phyloP scores from a whole-genome alignment of 2,329 filamentous ascomycete species.

The Cladosporium sp. region DNA sequence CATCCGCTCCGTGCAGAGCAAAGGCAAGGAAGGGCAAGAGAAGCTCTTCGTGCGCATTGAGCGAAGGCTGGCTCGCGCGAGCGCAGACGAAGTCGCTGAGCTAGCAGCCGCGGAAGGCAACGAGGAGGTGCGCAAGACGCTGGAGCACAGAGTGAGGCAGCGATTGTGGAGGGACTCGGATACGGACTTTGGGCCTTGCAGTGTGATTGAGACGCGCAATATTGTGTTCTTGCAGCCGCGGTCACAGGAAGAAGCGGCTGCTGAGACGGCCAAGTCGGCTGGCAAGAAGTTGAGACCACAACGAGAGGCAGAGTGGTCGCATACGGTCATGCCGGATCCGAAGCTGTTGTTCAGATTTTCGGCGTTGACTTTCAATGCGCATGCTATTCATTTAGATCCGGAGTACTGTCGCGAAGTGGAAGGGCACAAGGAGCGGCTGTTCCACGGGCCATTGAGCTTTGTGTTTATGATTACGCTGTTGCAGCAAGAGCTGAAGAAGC shows the following conservation, averaged over 20 bases:
- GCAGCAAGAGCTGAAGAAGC: conserved; percentile 52
- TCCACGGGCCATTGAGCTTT: conserved; percentile 83
- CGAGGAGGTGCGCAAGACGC: conserved; percentile 31
- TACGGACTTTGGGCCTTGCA: conserved; percentile 45
- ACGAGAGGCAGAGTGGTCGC: conserved; percentile 55
- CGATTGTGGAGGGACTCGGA: conserved; percentile 49
- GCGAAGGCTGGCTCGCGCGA: conserved; percentile 48
- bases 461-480: conserved; percentile 74
- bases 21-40: conserved; percentile 53
- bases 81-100: conserved; percentile 34
- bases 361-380: conserved; percentile 88
- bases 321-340: conserved; percentile 66
- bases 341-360: conserved; percentile 86
- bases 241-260: conserved; percentile 42
- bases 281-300: conserved; percentile 46
- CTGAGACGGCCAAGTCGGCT: conserved; percentile 32
- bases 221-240: conserved; percentile 65
- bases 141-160: conserved; percentile 42
- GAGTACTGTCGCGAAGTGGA: conserved; percentile 70
- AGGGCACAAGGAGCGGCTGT: conserved; percentile 72
- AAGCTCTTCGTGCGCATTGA: conserved; percentile 65
- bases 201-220: conserved; percentile 60
- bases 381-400: conserved; percentile 83
- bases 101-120: conserved; percentile 44
- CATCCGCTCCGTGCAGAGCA: conserved; percentile 51